A percentile compares a stretch with the other conserved stretches of the same genome.
These are phyloP conservation scores for Wickerhamiella vanderwaltii DNA, from an alignment of 805 yeast species.

Conservation along the genomic window DNA sequence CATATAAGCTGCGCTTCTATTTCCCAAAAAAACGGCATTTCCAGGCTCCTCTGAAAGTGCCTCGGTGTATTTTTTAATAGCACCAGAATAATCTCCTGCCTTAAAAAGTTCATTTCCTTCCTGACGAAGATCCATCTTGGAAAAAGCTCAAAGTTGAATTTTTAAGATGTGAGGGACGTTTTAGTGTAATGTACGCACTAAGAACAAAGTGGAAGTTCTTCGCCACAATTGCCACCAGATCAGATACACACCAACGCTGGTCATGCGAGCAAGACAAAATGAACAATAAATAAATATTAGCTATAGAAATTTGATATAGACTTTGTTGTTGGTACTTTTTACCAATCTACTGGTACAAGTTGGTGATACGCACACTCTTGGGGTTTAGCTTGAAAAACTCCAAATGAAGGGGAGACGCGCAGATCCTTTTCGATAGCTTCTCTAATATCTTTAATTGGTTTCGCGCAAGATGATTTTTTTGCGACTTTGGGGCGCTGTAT, in stretches of 20 bases:
- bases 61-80: slow-evolving; percentile 25
- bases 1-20: slow-evolving; percentile 31
- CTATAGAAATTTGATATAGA: not conserved
- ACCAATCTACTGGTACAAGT: slow-evolving; percentile 7
- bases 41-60: slow-evolving; percentile 30
- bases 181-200: too few species aligned
- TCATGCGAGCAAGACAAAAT: too few species aligned
- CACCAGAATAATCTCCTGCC: slow-evolving; percentile 26
- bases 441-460: not conserved
- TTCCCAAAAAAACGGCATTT: slow-evolving; percentile 29
- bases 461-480: not conserved
- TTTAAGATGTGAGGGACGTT: too few species aligned
- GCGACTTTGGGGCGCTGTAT: not conserved
- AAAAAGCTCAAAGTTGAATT: not conserved
- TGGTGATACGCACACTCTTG: slow-evolving; percentile 6
- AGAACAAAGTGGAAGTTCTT: slow-evolving; percentile 5
- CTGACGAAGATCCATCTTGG: slow-evolving; percentile 22
- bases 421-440: slow-evolving; percentile 3
- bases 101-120: slow-evolving; percentile 31
- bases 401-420: not conserved
- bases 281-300: not conserved
- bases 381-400: slow-evolving; percentile 2
- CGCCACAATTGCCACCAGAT: slow-evolving; percentile 9
- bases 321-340: too few species aligned
- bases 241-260: too few species aligned